Evolutionary conservation across 2,329 filamentous ascomycete genomes (phyloP).

Genomic region (Alternaria brassicicola): DNA sequence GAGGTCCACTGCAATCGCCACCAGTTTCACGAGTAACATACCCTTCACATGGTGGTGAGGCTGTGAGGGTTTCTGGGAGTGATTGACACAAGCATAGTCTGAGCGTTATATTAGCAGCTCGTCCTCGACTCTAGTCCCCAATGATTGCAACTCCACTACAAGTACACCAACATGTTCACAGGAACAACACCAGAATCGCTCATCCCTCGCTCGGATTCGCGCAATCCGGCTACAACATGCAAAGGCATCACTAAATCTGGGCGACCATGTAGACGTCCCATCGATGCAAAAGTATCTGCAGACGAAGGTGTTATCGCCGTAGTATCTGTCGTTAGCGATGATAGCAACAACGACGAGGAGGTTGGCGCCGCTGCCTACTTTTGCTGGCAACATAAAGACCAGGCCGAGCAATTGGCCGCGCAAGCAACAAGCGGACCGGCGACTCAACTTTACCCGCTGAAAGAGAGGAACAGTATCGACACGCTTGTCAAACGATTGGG

Average conservation of each 20-base stretch:
- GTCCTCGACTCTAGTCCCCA: not conserved
- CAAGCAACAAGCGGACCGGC: constrained; percentile 29
- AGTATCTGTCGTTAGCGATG: constrained; percentile 45
- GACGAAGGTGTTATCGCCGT: constrained; percentile 51
- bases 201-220: constrained; percentile 80
- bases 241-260: constrained; percentile 83
- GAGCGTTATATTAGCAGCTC: not conserved
- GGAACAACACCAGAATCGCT: constrained; percentile 75
- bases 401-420: constrained; percentile 61
- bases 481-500: constrained; percentile 82
- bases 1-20: not conserved
- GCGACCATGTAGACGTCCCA: constrained; percentile 77
- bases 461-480: constrained; percentile 79
- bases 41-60: constrained; percentile 2
- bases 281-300: constrained; percentile 58
- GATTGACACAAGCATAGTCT: not conserved
- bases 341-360: constrained; percentile 60
- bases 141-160: not conserved
- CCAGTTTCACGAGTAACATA: not conserved
- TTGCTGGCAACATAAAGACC: constrained; percentile 96
- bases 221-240: constrained; percentile 82
- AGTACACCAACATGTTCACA: constrained; percentile 36
- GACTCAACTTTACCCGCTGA: constrained; percentile 61
- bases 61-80: constrained; percentile 4
- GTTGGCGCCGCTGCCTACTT: constrained; percentile 69